A percentile compares a stretch with the other conserved stretches of the same genome.
Conservation (phyloP, 2,329 filamentous ascomycete species). For the Fusarium sp. region DNA sequence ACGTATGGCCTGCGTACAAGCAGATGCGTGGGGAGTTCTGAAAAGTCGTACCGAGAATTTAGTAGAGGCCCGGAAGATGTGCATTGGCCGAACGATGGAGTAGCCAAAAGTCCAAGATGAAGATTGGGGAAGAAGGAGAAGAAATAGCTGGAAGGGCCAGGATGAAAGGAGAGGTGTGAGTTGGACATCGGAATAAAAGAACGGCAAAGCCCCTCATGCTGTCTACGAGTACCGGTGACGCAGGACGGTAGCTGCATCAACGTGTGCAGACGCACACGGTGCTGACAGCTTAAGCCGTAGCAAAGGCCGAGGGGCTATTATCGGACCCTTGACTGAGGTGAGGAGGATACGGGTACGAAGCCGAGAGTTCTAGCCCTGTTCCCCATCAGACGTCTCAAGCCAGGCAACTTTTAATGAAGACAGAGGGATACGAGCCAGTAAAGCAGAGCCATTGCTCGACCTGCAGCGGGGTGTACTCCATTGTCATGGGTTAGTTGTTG, state of each 20-base stretch:
- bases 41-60: slow-evolving; percentile 31
- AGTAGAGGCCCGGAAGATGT: slow-evolving; percentile 26
- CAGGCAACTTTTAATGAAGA: slow-evolving; percentile 2
- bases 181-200: slow-evolving; percentile 20
- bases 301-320: not conserved
- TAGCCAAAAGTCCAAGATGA: not conserved
- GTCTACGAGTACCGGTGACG: slow-evolving; percentile 16
- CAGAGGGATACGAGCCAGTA: slow-evolving; percentile 24
- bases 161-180: slow-evolving; percentile 3
- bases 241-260: slow-evolving; percentile 7
- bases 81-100: slow-evolving; percentile 35
- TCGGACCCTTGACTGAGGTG: not conserved
- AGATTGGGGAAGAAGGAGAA: slow-evolving; percentile 7
- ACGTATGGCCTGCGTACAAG: slow-evolving; percentile 13
- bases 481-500: slow-evolving; percentile 23
- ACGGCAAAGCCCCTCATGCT: slow-evolving; percentile 3
- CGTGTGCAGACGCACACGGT: no score
- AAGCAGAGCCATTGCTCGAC: not conserved
- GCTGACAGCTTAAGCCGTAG: not conserved
- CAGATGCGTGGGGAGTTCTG: slow-evolving; percentile 21
- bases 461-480: slow-evolving; percentile 37
- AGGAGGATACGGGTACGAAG: not conserved
- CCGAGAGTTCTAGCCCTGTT: slow-evolving; percentile 14
- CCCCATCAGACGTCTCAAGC: slow-evolving; percentile 22
- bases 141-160: not conserved